A percentile compares a stretch with the other conserved stretches of the same genome.
phyloP scores from a whole-genome alignment of 202 grass and related monocot genomes.

The Setaria italica region DNA sequence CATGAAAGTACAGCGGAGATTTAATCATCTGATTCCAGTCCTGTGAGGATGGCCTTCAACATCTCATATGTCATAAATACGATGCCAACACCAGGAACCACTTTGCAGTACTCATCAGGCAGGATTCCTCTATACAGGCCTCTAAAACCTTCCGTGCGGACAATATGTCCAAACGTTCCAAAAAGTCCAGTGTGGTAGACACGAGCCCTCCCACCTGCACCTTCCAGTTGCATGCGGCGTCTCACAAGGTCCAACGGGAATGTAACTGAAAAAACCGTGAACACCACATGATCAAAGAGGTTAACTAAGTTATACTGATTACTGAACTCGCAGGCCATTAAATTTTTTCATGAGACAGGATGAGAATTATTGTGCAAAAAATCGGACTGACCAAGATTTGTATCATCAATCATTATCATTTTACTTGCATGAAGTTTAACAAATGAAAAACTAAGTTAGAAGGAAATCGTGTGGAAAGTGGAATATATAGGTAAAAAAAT shows the following conservation, averaged over 20 bases:
- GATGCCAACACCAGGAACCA: conserved; percentile 91
- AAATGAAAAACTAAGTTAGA: not conserved
- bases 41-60: conserved; percentile 68
- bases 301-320: conserved; percentile 1
- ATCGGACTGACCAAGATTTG: not conserved
- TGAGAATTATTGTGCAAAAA: not conserved
- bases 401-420: not conserved
- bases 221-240: conserved; percentile 90
- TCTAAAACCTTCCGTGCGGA: conserved; percentile 65
- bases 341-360: not conserved
- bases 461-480: not conserved
- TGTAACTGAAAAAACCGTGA: conserved; percentile 63
- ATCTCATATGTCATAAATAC: conserved; percentile 94
- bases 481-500: not conserved
- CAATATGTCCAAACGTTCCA: conserved; percentile 83
- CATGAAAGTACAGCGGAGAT: not conserved
- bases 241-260: conserved; percentile 95
- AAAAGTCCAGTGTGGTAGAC: conserved; percentile 79
- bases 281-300: conserved; percentile 11
- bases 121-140: conserved; percentile 98
- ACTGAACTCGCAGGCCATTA: not conserved
- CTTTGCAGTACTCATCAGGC: conserved; percentile 88
- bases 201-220: conserved; percentile 76
- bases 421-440: not conserved
- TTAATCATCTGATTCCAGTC: conserved; percentile 58